Base-by-base conservation (phyloP, 1,284 basidiomycete genomes). In the Golubevia sp. region DNA sequence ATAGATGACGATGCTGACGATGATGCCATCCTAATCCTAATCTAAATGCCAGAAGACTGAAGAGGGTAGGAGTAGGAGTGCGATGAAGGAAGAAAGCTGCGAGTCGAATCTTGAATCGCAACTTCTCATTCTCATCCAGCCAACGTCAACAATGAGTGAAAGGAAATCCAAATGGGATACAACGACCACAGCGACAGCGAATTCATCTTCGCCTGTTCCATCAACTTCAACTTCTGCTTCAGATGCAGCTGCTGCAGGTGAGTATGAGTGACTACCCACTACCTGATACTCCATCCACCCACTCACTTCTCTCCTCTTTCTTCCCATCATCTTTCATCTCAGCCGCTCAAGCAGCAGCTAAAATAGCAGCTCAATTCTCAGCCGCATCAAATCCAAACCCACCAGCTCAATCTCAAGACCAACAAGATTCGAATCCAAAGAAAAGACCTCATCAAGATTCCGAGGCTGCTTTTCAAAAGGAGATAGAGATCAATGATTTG, bases 401-500 rank as follows among this genome's bases (percentile, higher is more conserved):
- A 30, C 49, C 66, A 55, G 79, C 20, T 26, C 52, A 21, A 5
- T 20, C 49, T 13, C 53, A 68, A 26, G 54, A 30, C 24, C 79
- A 49, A 77, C 78, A 18, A 81, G 85, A 2, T 86, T 85, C 64
- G 87, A 86, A 63, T 84, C 86, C 52, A 87, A 87, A 27, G 84
- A 84, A 73, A 89, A 87, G 82, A 91, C 91, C 76, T 87, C 87
- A n/a, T n/a, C n/a, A n/a, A n/a, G n/a, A n/a, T 3, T 89, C 92
- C 65, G 92, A 94, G 68, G 92, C 88, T 50, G 92, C 92, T 58
- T 97, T 91, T 77, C 90, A 90, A 15, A 89, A 92, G 74, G 94
- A 97, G 83, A 93, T 99, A 66, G 95, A 98, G 83, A 97, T 99
- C 84, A 98, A 99, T 85, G 97, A 99, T 85, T 87, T 96, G 62